A percentile compares a stretch with the other conserved stretches of the same genome.
Conservation (phyloP, 2,329 filamentous ascomycete genomes). For the Claviceps sp. region DNA sequence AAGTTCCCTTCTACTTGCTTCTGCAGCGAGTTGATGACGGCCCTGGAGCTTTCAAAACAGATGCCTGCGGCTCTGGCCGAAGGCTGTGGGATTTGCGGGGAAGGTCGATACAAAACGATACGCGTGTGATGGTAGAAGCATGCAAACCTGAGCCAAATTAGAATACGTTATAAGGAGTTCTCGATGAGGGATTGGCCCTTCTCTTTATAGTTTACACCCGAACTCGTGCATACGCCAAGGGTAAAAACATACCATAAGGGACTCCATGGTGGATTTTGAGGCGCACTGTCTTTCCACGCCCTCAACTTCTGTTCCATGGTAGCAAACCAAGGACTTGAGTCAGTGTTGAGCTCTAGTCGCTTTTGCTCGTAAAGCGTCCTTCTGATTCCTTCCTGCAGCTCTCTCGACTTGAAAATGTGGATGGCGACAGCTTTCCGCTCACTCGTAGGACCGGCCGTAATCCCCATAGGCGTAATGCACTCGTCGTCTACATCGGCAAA, state of each 20-base stretch:
- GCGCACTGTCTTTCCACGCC: conserved; percentile 65
- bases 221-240: neutral
- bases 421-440: conserved; percentile 80
- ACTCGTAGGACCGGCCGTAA: conserved; percentile 57
- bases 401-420: conserved; percentile 84
- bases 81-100: conserved; percentile 80
- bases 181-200: too few relatives aligned
- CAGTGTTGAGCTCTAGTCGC: conserved; percentile 58
- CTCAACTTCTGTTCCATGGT: conserved; percentile 67
- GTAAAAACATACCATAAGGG: conserved; percentile 54
- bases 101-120: conserved; percentile 77
- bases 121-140: conserved; percentile 75
- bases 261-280: conserved; percentile 57
- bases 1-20: conserved; percentile 64
- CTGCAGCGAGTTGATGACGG: conserved; percentile 68
- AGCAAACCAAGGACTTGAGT: conserved; percentile 76
- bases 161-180: too few relatives aligned
- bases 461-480: conserved; percentile 66
- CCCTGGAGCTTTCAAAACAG: conserved; percentile 72
- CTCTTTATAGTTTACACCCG: too few relatives aligned
- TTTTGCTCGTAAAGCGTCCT: conserved; percentile 78
- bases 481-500: conserved; percentile 73
- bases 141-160: conserved; percentile 35
- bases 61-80: conserved; percentile 63
- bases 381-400: conserved; percentile 78